Evolutionary conservation across 768 basidiomycete genomes (phyloP), one percentile per base, ranked within the genome.

Genomic region (Collybia sp.): DNA sequence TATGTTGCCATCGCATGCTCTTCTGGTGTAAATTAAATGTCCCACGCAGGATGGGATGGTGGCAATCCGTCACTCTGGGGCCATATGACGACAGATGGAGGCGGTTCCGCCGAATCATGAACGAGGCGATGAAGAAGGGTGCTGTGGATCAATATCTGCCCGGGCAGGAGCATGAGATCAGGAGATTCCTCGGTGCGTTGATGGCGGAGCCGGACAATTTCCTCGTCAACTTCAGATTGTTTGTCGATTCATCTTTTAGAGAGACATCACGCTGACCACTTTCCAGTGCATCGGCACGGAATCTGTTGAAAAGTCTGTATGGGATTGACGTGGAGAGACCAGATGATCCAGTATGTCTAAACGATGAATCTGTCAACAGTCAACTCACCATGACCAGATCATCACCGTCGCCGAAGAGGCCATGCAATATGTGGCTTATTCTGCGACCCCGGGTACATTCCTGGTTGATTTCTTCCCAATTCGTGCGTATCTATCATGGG

Each of bases 201-300:
- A 25, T 59, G 30, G 40, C 52, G 4, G 43, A 55, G 10, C 62
- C 64, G 3, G 41, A 53, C 5, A 52, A 58, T 16, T 53, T 58
- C 45, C 49, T 61, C 51, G 51, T 52, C n/a, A 54, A 62, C 36
- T 54, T 61, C 41, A 54, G 55, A 5, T 56, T 58, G 66, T 66
- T 43, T 16, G 61, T 55, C 34, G 8, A 32, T 25, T 18, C 18
- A 8, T 36, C 25, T 8, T 25, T 25, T 8, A 25, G 8, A 25
- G 25, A 25, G 25, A 25, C 25, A 25, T 25, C 8, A n/a, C 8
- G 3, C 8, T 25, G 3, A 25, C 25, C 25, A 4, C 4, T 8
- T 8, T 8, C 25, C 8, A 25, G 64, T 16, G 51, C 58, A 38
- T 48, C 60, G 0, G 62, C 52, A 9, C 54, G 52, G 2, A 53